Evolutionary conservation across 2,329 filamentous ascomycete genomes (phyloP), one percentile per base, ranked within the genome.

Genomic region (Septoria linicola): DNA sequence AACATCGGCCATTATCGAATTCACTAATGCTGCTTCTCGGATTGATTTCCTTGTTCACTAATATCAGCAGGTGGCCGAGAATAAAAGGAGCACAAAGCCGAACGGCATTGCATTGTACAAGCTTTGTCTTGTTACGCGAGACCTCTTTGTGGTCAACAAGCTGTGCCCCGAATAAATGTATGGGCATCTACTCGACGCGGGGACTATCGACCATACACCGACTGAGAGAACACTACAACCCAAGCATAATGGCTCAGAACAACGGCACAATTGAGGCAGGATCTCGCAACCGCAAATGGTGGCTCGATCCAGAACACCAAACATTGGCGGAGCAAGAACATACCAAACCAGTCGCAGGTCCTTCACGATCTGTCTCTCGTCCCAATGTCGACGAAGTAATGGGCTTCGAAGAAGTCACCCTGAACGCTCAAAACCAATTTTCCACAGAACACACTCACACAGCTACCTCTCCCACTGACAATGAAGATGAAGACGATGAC

Each of bases 331-430:
- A 27, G 23, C 23, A 27, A 10, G 10, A 5, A 27, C 10, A 5
- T 5, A 27, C 5, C 23, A 27, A 10, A 5, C 5, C 5, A 27
- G 23, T 35, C 32, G 5, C 16, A 39, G 36, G 13, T 8, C 11
- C 37, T 41, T 7, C 35, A 19, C 13, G 13, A 39, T 16, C 4
- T 19, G 11, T 27, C 11, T 44, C 16, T 35, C 10, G 30, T 36
- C 31, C 8, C 3, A 13, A 35, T 11, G 10, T 8, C 41, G 20
- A 37, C 23, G 41, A 44, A 16, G 34, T 42, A 8, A 51, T 48
- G 52, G 37, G 48, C 30, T 51, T 51, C 48, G 52, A 54, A 23
- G 52, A 54, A 35, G 37, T 54, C 25, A 27, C 21, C 3, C 14
- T 34, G 5, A 4, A 46, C n/a, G n/a, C 20, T 45, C 45, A 43